phyloP scores from a whole-genome alignment of 2,329 filamentous ascomycete species.

The Sclerotinia sclerotiorum region DNA sequence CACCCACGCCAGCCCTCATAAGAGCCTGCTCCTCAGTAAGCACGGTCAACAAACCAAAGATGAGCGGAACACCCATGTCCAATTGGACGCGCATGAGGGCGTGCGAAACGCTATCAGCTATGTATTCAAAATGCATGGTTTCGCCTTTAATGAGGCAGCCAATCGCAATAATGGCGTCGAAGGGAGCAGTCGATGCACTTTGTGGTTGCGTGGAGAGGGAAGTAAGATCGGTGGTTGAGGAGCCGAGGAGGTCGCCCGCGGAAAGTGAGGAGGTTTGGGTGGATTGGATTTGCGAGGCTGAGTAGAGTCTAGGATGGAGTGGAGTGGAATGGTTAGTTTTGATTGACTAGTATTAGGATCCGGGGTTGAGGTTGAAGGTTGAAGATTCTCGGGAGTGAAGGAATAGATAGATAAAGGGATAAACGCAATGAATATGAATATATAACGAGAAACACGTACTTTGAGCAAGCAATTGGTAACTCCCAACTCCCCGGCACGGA shows the following conservation, averaged over 20 bases:
- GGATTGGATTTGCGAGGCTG: constrained; percentile 82
- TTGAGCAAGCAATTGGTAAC: constrained; percentile 77
- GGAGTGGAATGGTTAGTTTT: no score
- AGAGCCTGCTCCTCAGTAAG: constrained; percentile 84
- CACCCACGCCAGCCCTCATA: constrained; percentile 71
- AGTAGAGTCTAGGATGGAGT: constrained; percentile 63
- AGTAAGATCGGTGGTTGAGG: constrained; percentile 65
- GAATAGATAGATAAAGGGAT: constrained; percentile 17
- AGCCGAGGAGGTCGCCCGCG: constrained; percentile 74
- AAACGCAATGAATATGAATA: constrained; percentile 3
- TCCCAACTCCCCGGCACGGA: constrained; percentile 94
- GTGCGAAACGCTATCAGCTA: constrained; percentile 84
- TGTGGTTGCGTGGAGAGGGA: constrained; percentile 45
- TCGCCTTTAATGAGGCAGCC: constrained; percentile 97
- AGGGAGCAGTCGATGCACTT: constrained; percentile 58
- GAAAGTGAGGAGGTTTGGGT: constrained; percentile 58
- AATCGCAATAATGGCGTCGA: constrained; percentile 93
- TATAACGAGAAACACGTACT: constrained; percentile 28
- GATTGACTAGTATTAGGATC: no score
- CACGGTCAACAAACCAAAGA: constrained; percentile 90
- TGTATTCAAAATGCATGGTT: constrained; percentile 99
- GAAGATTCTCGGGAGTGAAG: constrained; percentile 42
- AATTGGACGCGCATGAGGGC: constrained; percentile 93
- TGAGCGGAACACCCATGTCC: constrained; percentile 82
- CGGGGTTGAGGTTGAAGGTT: no score